Conservation (phyloP, 208 protist species). For the Acanthamoeba castellanii region DNA sequence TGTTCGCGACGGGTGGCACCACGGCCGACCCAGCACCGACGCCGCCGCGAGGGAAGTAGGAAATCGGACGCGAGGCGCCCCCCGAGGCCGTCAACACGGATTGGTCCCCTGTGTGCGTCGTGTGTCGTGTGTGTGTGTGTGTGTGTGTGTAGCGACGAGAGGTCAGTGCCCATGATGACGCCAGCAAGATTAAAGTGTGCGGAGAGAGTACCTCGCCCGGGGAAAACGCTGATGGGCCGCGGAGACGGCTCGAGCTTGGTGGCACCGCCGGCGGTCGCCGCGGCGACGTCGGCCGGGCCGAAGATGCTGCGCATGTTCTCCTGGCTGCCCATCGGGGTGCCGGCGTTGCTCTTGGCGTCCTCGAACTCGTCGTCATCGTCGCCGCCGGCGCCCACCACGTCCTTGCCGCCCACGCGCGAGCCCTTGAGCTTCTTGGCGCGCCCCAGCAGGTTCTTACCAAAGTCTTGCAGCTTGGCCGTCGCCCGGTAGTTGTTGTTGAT, state of each 20-base stretch:
- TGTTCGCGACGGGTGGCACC: background rate
- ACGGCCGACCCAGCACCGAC: background rate
- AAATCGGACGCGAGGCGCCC: background rate
- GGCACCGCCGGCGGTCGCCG: background rate
- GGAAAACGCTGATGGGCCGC: background rate
- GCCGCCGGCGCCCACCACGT: background rate
- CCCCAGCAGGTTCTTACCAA: slow-evolving; percentile 25
- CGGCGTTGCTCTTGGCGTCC: background rate
- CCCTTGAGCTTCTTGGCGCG: slow-evolving; percentile 29
- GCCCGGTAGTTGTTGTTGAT: background rate
- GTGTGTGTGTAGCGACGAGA: background rate
- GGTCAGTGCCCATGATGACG: no score
- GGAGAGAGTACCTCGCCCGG: background rate
- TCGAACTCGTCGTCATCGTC: slow-evolving; percentile 14
- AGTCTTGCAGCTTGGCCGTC: slow-evolving; percentile 6
- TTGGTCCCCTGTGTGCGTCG: background rate
- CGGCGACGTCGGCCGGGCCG: background rate
- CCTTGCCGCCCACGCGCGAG: slow-evolving; percentile 2
- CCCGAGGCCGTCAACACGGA: background rate
- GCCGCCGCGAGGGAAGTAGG: background rate
- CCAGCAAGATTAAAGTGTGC: no score
- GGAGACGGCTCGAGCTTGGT: background rate
- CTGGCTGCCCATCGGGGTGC: background rate
- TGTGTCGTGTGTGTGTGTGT: background rate
- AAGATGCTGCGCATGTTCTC: background rate